These are phyloP conservation scores for Chlorella vulgaris DNA, from an alignment of 139 green algal species.

Conservation along the genomic window DNA sequence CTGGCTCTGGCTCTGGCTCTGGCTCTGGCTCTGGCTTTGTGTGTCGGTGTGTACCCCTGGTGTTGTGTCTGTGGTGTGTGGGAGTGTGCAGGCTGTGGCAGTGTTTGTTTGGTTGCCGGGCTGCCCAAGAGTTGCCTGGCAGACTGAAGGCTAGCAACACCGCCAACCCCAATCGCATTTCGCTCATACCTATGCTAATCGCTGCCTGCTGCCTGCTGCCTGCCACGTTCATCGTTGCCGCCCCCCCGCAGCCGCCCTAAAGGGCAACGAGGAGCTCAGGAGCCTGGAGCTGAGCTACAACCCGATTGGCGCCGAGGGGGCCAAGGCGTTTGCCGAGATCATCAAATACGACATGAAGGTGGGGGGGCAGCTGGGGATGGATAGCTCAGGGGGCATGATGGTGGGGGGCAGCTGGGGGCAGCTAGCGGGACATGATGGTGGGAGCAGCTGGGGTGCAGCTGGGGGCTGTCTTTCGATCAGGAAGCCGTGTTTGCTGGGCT, in stretches of 20 bases:
- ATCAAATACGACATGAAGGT: slow-evolving; percentile 90
- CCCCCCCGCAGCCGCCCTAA: slow-evolving; percentile 10
- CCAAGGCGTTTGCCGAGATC: slow-evolving; percentile 75
- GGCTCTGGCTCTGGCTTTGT: too few relatives aligned
- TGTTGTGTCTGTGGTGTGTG: too few relatives aligned
- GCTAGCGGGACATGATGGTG: too few relatives aligned
- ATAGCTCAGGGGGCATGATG: neutral
- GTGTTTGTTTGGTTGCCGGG: neutral
- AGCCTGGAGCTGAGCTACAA: slow-evolving; percentile 95
- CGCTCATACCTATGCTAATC: neutral
- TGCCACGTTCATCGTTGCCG: neutral
- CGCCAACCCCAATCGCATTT: neutral
- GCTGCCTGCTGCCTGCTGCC: neutral
- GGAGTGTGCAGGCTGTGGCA: too few relatives aligned
- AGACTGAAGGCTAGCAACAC: too few relatives aligned
- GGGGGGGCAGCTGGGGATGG: neutral
- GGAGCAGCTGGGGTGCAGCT: too few relatives aligned
- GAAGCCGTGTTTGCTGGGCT: too few relatives aligned
- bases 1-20: too few relatives aligned
- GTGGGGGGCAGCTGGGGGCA: neutral
- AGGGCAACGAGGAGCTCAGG: slow-evolving; percentile 58
- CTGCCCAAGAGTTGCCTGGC: too few relatives aligned
- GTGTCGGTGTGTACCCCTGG: too few relatives aligned
- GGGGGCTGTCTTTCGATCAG: too few relatives aligned
- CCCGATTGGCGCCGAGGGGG: slow-evolving; percentile 84